Evolutionary conservation across 2,329 filamentous ascomycete species (phyloP).

Genomic region (Grosmannia serpens): DNA sequence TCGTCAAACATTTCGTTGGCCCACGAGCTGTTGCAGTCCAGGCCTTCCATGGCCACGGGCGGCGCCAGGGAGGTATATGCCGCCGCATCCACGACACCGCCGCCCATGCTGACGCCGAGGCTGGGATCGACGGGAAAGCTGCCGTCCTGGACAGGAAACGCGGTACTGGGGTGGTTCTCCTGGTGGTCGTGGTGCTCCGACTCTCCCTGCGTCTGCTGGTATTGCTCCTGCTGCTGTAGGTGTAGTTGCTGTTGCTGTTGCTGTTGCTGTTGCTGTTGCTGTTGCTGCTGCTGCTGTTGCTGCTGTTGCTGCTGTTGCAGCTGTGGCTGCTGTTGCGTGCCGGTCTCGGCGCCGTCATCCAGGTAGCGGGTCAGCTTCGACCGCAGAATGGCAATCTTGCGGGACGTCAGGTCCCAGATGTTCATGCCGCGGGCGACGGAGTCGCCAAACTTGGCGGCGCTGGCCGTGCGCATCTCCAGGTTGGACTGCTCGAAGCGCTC

Average conservation of each 20-base stretch:
- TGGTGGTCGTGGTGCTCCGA: background rate
- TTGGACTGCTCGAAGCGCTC: slow-evolving; percentile 32
- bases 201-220: background rate
- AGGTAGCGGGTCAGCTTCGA: slow-evolving; percentile 35
- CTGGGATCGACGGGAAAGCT: background rate
- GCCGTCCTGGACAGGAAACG: too few relatives aligned
- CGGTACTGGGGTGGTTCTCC: background rate
- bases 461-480: slow-evolving; percentile 20
- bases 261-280: background rate
- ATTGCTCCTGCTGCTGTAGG: background rate
- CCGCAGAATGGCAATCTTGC: slow-evolving; percentile 34
- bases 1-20: slow-evolving; percentile 12
- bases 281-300: background rate
- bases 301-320: background rate
- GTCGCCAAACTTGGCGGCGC: slow-evolving; percentile 13
- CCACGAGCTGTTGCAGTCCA: slow-evolving; percentile 11
- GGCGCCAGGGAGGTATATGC: background rate
- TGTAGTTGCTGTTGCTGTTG: too few relatives aligned
- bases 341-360: slow-evolving; percentile 16
- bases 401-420: slow-evolving; percentile 35
- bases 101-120: background rate
- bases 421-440: slow-evolving; percentile 26
- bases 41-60: slow-evolving; percentile 1
- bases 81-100: background rate
- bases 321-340: background rate